Conservation (phyloP, 202 grass and related monocot species). For the Panicum hallii region DNA sequence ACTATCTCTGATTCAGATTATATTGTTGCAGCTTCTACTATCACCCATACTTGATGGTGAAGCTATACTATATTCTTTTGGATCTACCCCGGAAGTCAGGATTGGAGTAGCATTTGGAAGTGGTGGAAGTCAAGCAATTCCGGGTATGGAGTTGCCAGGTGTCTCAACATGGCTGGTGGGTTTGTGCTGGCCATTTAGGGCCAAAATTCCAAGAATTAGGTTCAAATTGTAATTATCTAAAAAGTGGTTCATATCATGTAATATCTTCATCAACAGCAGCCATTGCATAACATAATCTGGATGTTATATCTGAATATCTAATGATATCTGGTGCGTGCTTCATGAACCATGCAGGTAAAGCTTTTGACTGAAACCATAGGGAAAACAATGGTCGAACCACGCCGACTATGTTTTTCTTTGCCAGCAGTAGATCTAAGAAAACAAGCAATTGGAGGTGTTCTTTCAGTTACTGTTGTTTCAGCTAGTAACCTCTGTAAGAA, state of each 20-base stretch:
- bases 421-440: slow-evolving; percentile 84
- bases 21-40: slow-evolving; percentile 74
- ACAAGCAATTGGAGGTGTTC: slow-evolving; percentile 70
- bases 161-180: slow-evolving; percentile 95
- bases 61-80: slow-evolving; percentile 97
- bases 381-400: slow-evolving; percentile 93
- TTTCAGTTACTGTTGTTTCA: slow-evolving; percentile 90
- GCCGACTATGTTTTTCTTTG: slow-evolving; percentile 85
- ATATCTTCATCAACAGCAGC: slow-evolving; percentile 1
- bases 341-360: slow-evolving; percentile 70
- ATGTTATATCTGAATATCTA: slow-evolving; percentile 6
- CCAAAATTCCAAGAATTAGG: neutral
- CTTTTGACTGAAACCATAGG: slow-evolving; percentile 92
- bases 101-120: slow-evolving; percentile 98
- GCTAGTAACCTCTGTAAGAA: slow-evolving; percentile 67
- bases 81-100: slow-evolving; percentile 85
- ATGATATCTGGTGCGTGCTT: slow-evolving; percentile 36
- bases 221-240: slow-evolving; percentile 2
- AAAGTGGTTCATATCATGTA: slow-evolving; percentile 8
- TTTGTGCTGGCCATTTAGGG: slow-evolving; percentile 37
- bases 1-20: slow-evolving; percentile 39
- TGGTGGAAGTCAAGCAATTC: slow-evolving; percentile 78
- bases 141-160: slow-evolving; percentile 90
- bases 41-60: slow-evolving; percentile 97
- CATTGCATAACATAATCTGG: slow-evolving; percentile 1